Base-by-base conservation (phyloP, 2,329 filamentous ascomycete genomes). In the Ceratocystis eucalypticola region DNA sequence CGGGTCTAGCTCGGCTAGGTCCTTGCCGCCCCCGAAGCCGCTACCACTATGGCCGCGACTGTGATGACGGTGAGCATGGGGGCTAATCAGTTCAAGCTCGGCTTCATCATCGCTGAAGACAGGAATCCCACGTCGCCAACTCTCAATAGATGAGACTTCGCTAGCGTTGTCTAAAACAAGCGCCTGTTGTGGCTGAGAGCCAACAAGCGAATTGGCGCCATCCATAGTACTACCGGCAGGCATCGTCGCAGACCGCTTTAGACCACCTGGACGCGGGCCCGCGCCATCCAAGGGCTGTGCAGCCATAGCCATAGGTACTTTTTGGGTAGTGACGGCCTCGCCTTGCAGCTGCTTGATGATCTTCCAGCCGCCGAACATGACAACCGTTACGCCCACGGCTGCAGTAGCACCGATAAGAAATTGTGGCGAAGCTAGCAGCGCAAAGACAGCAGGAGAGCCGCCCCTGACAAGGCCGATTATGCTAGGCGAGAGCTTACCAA, bases 281-380 rank as follows among this genome's bases (percentile, higher is more conserved):
- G 55, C 55, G 28, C 17, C 15, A 30, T 28, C 55, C 28, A 12
- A 20, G 28, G 64, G 66, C 3, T 65, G 62, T 20, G 70, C 69
- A 0, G 50, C 30, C 25, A 68, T 62, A 22, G 72, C 70, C 55
- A 75, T 73, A 1, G 74, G 74, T 30, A 74, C 68, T 7, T 72
- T 28, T 22, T 72, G 71, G 12, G 61, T 28, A 8, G 55, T 59
- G 28, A 41, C 55, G 73, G 74, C 17, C 67, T 68, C 50, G 65
- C 81, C 80, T 68, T 76, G 75, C 70, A 97, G 89, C 71, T 86
- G 87, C 80, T 96, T 95, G 76, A 99, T 86, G 74, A 99, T 96
- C 77, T 96, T 97, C 83, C 91, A 97, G 4, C 94, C 93, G 65
- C 94, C 94, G 68, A 99, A 90, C 74, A 94, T 92, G 71, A 99